Evolutionary conservation across 208 protist species (phyloP).

Genomic region (Herpetomonas samuelpessoai): DNA sequence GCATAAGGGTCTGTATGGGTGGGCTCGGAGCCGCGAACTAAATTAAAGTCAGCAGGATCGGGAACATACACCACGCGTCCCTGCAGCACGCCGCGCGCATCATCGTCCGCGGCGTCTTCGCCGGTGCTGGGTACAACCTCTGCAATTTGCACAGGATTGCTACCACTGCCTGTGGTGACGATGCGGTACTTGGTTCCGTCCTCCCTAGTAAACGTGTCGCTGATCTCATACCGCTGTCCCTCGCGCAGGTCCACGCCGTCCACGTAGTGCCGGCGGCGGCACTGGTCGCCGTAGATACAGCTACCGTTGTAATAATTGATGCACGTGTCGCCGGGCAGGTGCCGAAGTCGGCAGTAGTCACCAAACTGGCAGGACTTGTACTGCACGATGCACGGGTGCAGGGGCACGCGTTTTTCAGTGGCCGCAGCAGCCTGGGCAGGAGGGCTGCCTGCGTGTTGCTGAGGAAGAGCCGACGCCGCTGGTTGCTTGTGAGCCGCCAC

Average conservation of each 20-base stretch:
- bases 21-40: slow-evolving; percentile 27
- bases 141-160: not conserved
- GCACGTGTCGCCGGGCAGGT: slow-evolving; percentile 69
- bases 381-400: slow-evolving; percentile 77
- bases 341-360: slow-evolving; percentile 44
- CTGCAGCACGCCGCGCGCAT: not conserved
- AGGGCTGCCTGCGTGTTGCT: slow-evolving; percentile 1
- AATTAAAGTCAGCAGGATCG: slow-evolving; percentile 30
- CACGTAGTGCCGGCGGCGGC: slow-evolving; percentile 51
- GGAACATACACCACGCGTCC: slow-evolving; percentile 10
- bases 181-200: slow-evolving; percentile 13
- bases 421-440: not conserved
- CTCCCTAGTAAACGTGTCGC: slow-evolving; percentile 5
- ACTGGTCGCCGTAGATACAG: slow-evolving; percentile 59
- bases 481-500: slow-evolving; percentile 3
- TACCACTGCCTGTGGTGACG: not conserved
- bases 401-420: slow-evolving; percentile 2
- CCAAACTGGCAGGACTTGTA: slow-evolving; percentile 68
- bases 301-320: slow-evolving; percentile 66
- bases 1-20: slow-evolving; percentile 25
- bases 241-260: slow-evolving; percentile 74
- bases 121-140: not conserved
- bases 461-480: slow-evolving; percentile 5
- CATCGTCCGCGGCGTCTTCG: slow-evolving; percentile 13
- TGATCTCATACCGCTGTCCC: slow-evolving; percentile 1